Evolutionary conservation across 2,329 filamentous ascomycete species (phyloP), one percentile per base, ranked within the genome.

Genomic region (Penicillium expansum): DNA sequence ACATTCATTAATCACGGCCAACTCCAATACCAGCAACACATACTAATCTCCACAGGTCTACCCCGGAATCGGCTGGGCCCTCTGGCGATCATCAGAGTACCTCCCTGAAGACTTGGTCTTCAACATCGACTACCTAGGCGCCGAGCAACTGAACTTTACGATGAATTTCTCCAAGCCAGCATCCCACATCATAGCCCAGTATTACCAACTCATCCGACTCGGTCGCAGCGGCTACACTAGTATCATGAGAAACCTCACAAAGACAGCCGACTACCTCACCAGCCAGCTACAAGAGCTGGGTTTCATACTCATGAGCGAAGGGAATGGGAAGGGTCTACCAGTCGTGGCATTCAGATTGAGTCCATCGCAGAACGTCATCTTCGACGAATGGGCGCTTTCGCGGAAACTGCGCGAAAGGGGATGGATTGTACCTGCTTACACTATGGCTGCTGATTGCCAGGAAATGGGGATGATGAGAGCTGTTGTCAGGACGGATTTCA

Each of bases 101-200:
- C 83, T 96, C 2, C 93, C 92, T 6, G 83, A 93, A 71, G 92
- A 97, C 69, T 86, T 97, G 18, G 91, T 97, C 68, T 97, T 97
- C 85, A 97, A 96, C 82, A 96, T 97, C 84, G 96, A 97, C 83
- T 97, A 97, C 78, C 88, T 97, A 7, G 93, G 93, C 47, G 92
- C 93, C 13, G 91, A 97, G 71, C 93, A 97, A 74, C 89, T 92
- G 1, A 96, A 91, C 3, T 97, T 97, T 79, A 97, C 93, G 0
- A 86, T 97, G 58, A 97, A 97, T 82, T 97, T 97, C 81, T 95
- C 90, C 71, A 96, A 96, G 74, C 92, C 92, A 56, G 93, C 93
- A 10, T 91, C 89, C 5, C 92, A 97, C 71, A 90, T 97, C 70
- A 96, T 97, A 60, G 93, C 91, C 32, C 93, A 97, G 77, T 97